Conservation (phyloP, 148 eudicot species). For the Polygonum maritimum region DNA sequence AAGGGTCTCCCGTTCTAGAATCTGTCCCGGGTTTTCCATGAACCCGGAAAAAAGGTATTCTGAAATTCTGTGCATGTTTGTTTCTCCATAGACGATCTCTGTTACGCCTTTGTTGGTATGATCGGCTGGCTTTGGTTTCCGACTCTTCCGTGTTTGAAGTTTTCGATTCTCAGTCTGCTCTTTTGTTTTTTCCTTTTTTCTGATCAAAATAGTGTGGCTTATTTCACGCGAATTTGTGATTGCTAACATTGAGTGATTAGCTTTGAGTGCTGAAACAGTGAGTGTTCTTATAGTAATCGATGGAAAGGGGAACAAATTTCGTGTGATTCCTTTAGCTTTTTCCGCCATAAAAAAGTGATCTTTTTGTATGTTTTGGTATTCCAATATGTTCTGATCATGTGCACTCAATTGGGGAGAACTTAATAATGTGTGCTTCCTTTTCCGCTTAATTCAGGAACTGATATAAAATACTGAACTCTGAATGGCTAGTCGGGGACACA, state of each 20-base stretch:
- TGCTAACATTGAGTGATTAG: background rate
- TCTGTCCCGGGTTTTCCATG: background rate
- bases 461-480: background rate
- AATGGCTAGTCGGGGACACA: slow-evolving; percentile 79
- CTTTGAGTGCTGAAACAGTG: background rate
- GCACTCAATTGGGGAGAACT: background rate
- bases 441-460: background rate
- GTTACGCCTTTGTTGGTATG: background rate
- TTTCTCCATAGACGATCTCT: background rate
- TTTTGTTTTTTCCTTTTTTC: background rate
- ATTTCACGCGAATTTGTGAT: background rate
- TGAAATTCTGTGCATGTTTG: background rate
- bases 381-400: background rate
- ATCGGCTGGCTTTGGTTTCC: background rate
- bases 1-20: background rate
- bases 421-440: background rate
- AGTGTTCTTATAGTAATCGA: background rate
- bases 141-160: background rate
- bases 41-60: background rate
- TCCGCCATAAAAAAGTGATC: background rate
- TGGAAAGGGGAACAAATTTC: background rate
- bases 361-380: background rate
- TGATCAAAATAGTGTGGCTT: background rate
- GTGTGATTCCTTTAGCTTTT: background rate
- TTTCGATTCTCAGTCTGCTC: background rate